These are phyloP conservation scores for Wickerhamiella sergipiensis DNA, from an alignment of 805 yeast genomes.

Conservation along the genomic window DNA sequence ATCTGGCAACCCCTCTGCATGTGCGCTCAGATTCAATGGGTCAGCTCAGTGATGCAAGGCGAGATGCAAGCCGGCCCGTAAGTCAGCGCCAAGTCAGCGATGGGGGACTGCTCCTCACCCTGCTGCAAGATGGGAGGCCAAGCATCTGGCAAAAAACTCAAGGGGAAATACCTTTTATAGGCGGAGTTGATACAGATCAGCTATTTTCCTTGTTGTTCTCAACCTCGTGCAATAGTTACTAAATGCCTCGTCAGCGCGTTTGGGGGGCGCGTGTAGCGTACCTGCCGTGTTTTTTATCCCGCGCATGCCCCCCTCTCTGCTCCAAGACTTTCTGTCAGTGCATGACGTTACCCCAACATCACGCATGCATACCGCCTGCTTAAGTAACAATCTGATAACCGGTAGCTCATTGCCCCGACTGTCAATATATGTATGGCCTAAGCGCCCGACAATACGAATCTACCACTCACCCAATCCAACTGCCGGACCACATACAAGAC, in stretches of 20 bases:
- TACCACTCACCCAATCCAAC: not conserved
- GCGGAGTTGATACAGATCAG: no score
- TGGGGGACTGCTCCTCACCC: not conserved
- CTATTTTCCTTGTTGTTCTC: not conserved
- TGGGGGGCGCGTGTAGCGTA: not conserved
- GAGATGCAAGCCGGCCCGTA: not conserved
- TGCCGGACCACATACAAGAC: not conserved
- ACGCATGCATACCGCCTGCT: not conserved
- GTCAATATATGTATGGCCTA: not conserved
- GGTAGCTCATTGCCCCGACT: not conserved
- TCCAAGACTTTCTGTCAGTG: not conserved
- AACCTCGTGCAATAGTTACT: not conserved
- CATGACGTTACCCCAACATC: not conserved
- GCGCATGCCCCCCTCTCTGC: not conserved
- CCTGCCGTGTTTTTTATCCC: not conserved
- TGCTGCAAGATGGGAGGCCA: not conserved
- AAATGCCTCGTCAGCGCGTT: not conserved
- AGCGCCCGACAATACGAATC: not conserved
- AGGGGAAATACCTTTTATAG: no score
- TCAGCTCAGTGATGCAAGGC: not conserved
- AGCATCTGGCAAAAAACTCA: no score
- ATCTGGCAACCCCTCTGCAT: not conserved
- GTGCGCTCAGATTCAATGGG: not conserved
- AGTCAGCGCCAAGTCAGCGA: not conserved
- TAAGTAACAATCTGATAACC: not conserved